Conservation (phyloP, 805 yeast species). For the Kazachstania africana region DNA sequence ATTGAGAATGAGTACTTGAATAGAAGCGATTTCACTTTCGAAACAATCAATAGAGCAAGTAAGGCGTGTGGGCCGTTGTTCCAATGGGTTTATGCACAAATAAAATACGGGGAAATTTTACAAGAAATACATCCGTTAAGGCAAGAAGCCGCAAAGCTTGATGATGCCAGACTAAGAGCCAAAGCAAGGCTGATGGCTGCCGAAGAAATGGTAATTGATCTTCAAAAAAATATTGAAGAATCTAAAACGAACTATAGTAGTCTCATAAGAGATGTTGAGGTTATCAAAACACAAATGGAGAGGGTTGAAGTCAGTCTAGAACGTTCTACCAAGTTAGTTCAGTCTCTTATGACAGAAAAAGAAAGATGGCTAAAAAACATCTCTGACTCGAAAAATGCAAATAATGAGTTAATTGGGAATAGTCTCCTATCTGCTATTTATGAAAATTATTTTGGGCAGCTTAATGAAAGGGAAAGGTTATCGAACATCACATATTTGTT, state of each 20-base stretch:
- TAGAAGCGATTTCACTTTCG: slow-evolving; percentile 53
- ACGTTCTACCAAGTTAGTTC: slow-evolving; percentile 52
- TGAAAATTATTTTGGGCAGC: slow-evolving; percentile 46
- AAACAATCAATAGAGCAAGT: slow-evolving; percentile 75
- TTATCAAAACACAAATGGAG: slow-evolving; percentile 58
- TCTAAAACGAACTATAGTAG: slow-evolving; percentile 60
- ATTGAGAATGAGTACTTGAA: slow-evolving; percentile 54
- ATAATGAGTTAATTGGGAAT: slow-evolving; percentile 48
- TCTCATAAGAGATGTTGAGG: slow-evolving; percentile 69
- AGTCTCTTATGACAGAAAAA: slow-evolving; percentile 54
- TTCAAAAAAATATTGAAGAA: slow-evolving; percentile 53
- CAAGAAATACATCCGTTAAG: slow-evolving; percentile 65
- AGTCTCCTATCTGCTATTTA: slow-evolving; percentile 52
- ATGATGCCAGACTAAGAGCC: slow-evolving; percentile 48
- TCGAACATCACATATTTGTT: slow-evolving; percentile 29
- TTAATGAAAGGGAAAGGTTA: slow-evolving; percentile 38
- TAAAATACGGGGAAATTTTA: slow-evolving; percentile 60
- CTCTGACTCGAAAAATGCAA: slow-evolving; percentile 35
- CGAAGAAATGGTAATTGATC: slow-evolving; percentile 67
- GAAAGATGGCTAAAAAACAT: slow-evolving; percentile 61
- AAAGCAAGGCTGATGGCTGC: slow-evolving; percentile 63
- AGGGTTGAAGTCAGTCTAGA: slow-evolving; percentile 46
- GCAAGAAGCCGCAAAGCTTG: slow-evolving; percentile 50
- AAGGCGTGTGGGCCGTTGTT: slow-evolving; percentile 90
- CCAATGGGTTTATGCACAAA: slow-evolving; percentile 84